Conservation (phyloP, 768 basidiomycete genomes). For the Paxillus ammoniavirescens region DNA sequence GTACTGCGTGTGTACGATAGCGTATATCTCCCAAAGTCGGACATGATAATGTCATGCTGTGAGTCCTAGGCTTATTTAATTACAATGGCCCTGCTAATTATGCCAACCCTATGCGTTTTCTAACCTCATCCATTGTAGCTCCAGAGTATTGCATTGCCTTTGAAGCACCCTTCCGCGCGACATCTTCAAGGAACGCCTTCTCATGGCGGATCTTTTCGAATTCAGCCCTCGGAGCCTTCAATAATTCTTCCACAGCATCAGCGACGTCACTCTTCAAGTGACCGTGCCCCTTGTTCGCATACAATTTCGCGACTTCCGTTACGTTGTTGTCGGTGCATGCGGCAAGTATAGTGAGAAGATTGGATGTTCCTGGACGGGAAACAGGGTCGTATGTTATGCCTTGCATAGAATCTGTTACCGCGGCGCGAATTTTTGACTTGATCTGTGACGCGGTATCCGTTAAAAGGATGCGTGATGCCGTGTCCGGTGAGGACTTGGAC, state of each 20-base stretch:
- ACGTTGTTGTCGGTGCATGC: conserved; percentile 60
- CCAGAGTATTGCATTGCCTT: conserved; percentile 62
- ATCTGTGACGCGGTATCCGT: conserved; percentile 71
- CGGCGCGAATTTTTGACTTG: conserved; percentile 65
- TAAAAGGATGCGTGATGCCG: conserved; percentile 79
- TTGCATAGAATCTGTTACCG: conserved; percentile 80
- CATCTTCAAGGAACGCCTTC: conserved; percentile 52
- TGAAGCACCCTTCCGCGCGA: conserved; percentile 63
- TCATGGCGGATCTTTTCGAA: conserved; percentile 66
- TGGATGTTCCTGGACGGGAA: conserved; percentile 79
- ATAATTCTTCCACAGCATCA: conserved; percentile 65
- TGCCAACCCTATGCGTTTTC: conserved; percentile 58
- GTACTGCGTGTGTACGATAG: too few species aligned
- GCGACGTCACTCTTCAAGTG: conserved; percentile 72
- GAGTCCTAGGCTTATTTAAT: too few species aligned
- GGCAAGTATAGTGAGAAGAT: conserved; percentile 76
- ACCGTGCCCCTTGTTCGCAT: conserved; percentile 57
- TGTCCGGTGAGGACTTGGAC: conserved; percentile 88
- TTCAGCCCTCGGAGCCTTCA: conserved; percentile 67
- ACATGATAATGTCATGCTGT: too few species aligned
- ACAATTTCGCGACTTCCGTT: conserved; percentile 45
- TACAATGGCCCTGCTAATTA: conserved; percentile 8
- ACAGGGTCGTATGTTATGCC: conserved; percentile 81
- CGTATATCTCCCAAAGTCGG: too few species aligned
- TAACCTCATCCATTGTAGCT: conserved; percentile 66